phyloP scores from a whole-genome alignment of 352 stramenopile genomes.

The Globisporangium spinosum region DNA sequence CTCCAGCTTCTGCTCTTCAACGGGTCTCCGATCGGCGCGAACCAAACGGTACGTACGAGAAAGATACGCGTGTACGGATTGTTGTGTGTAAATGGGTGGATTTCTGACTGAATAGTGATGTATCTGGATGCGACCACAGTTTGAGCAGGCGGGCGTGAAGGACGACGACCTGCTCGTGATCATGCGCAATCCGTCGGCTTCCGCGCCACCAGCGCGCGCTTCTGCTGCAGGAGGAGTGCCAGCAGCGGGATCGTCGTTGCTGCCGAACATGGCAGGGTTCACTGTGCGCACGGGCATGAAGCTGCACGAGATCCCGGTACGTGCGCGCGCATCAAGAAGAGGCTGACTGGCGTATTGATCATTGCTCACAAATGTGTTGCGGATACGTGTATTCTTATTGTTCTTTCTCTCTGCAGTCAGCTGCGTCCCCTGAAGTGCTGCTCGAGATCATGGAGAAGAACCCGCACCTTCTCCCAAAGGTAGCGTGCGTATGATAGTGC shows the following conservation, averaged over 20 bases:
- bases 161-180: conserved; percentile 73
- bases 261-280: conserved; percentile 21
- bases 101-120: background rate
- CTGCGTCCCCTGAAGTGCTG: conserved; percentile 68
- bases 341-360: background rate
- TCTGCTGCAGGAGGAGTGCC: background rate
- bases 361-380: background rate
- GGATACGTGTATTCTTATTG: background rate
- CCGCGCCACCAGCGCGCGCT: conserved; percentile 1
- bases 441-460: conserved; percentile 86
- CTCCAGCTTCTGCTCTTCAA: conserved; percentile 64
- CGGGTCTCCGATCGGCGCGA: conserved; percentile 44
- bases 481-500: conserved; percentile 15
- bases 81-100: background rate
- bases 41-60: conserved; percentile 41
- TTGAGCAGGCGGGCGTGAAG: conserved; percentile 65
- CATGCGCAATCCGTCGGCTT: conserved; percentile 33
- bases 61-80: background rate
- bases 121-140: conserved; percentile 35
- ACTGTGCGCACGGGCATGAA: conserved; percentile 64
- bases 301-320: conserved; percentile 74
- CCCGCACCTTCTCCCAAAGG: conserved; percentile 58
- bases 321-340: background rate
- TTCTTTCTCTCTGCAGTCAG: conserved; percentile 20
- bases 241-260: conserved; percentile 14